Evolutionary conservation across 345 rosid species (phyloP).

Genomic region (Abelmoschus esculentus): DNA sequence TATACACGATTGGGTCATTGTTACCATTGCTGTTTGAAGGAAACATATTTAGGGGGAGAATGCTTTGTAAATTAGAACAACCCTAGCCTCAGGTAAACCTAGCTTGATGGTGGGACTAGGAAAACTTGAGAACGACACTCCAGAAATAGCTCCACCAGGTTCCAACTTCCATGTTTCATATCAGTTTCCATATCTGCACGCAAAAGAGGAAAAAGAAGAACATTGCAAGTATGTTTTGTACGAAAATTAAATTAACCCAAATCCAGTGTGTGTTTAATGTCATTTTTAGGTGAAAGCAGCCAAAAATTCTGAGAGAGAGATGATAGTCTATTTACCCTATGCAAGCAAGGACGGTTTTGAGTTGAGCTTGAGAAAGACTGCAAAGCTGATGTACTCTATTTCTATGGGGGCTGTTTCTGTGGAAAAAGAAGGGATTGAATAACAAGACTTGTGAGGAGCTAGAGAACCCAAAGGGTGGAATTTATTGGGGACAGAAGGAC

Average conservation of each 20-base stretch:
- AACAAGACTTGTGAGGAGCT: background rate
- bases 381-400: constrained; percentile 20
- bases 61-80: constrained; percentile 14
- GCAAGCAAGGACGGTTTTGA: constrained; percentile 21
- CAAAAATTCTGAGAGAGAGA: background rate
- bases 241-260: background rate
- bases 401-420: background rate
- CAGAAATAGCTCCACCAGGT: constrained; percentile 8
- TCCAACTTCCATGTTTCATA: background rate
- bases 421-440: background rate
- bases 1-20: constrained; percentile 30
- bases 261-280: background rate
- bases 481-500: too few relatives aligned
- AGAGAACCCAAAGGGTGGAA: background rate
- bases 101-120: constrained; percentile 9
- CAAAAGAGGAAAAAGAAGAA: background rate
- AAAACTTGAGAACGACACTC: constrained; percentile 22
- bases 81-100: constrained; percentile 9
- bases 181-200: background rate
- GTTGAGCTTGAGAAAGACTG: constrained; percentile 51
- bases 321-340: constrained; percentile 26
- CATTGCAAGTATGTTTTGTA: background rate
- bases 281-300: constrained; percentile 15
- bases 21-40: constrained; percentile 26
- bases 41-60: constrained; percentile 27